phyloP scores from a whole-genome alignment of 345 rosid genomes.

The Arabidopsis thaliana region DNA sequence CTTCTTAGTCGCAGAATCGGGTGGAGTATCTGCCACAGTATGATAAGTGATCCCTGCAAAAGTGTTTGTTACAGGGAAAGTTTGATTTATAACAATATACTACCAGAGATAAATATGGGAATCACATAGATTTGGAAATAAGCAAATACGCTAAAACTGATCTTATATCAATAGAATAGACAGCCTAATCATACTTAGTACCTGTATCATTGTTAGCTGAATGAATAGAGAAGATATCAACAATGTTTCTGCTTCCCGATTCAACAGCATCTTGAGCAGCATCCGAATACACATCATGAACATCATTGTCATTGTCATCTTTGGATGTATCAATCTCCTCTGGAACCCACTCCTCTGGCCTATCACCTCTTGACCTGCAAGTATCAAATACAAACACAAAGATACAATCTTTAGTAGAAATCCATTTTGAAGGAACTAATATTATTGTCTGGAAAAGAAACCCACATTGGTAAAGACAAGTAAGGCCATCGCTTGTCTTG shows the following conservation, averaged over 20 bases:
- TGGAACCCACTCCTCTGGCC: slow-evolving; percentile 98
- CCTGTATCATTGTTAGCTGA: slow-evolving; percentile 55
- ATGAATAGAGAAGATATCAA: slow-evolving; percentile 89
- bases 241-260: slow-evolving; percentile 55
- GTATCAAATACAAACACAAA: slow-evolving; percentile 35
- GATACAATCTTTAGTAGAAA: slow-evolving; percentile 23
- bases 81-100: slow-evolving; percentile 4
- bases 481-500: slow-evolving; percentile 98
- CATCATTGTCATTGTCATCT: slow-evolving; percentile 43
- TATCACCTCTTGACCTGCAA: slow-evolving; percentile 66
- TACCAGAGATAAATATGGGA: background rate
- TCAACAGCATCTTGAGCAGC: slow-evolving; percentile 51
- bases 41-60: slow-evolving; percentile 57
- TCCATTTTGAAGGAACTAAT: slow-evolving; percentile 18
- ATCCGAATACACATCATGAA: slow-evolving; percentile 51
- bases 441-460: slow-evolving; percentile 20
- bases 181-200: slow-evolving; percentile 32
- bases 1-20: slow-evolving; percentile 50
- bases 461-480: slow-evolving; percentile 84
- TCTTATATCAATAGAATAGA: slow-evolving; percentile 15
- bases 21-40: slow-evolving; percentile 50
- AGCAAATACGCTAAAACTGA: background rate
- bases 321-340: slow-evolving; percentile 56
- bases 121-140: background rate
- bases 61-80: slow-evolving; percentile 27